Evolutionary conservation across 768 basidiomycete species (phyloP).

Genomic region (Mycena rosella): DNA sequence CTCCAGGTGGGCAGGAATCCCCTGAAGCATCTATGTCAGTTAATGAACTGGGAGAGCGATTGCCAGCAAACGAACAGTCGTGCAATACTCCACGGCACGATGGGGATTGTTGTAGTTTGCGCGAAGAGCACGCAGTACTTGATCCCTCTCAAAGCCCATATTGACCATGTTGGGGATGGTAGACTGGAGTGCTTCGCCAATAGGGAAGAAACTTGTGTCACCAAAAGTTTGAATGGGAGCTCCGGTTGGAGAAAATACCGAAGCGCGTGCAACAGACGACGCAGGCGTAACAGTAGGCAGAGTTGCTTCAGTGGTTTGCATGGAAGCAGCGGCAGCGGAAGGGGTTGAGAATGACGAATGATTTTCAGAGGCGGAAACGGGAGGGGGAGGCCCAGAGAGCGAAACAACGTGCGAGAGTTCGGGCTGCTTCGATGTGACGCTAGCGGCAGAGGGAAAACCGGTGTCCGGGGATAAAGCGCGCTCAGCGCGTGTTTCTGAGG

Average conservation of each 20-base stretch:
- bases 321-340: not conserved
- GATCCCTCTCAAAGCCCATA: not conserved
- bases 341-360: not conserved
- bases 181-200: not conserved
- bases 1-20: not conserved
- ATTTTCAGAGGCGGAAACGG: not conserved
- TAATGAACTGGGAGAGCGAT: not conserved
- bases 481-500: not conserved
- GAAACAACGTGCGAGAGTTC: too few relatives aligned
- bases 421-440: not conserved
- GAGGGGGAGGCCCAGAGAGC: not conserved
- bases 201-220: not conserved
- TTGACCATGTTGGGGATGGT: not conserved
- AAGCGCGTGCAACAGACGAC: not conserved
- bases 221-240: not conserved
- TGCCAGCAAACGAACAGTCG: not conserved
- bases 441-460: not conserved
- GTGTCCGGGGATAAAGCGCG: not conserved
- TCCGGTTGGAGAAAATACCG: not conserved
- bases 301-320: not conserved
- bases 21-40: not conserved
- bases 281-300: not conserved
- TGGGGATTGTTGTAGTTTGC: slow-evolving; percentile 4
- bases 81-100: not conserved
- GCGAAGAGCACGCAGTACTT: not conserved